Conservation (phyloP, 495 filamentous ascomycete genomes). For the Daldinia caldariorum region DNA sequence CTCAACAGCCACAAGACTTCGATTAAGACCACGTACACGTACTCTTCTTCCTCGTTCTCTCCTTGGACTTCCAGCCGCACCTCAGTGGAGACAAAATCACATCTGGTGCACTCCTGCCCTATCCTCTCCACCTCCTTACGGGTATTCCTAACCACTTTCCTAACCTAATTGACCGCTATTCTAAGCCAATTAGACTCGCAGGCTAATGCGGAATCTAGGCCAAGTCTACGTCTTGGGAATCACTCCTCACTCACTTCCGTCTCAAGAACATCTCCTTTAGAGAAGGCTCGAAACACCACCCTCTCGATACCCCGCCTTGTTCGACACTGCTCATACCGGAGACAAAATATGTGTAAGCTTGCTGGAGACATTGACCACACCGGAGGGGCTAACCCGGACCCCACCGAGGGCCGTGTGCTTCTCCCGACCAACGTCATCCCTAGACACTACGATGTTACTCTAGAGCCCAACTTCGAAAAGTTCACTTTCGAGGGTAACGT, state of each 20-base stretch:
- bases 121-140: conserved; percentile 41
- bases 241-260: conserved; percentile 29
- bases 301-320: conserved; percentile 45
- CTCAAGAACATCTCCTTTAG: conserved; percentile 35
- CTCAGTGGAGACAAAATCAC: conserved; percentile 42
- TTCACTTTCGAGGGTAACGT: conserved; percentile 77
- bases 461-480: conserved; percentile 77
- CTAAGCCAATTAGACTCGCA: conserved; percentile 27
- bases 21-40: conserved; percentile 31
- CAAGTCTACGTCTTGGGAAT: conserved; percentile 28
- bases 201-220: conserved; percentile 35
- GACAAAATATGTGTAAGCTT: conserved; percentile 66
- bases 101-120: conserved; percentile 38
- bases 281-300: conserved; percentile 35
- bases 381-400: conserved; percentile 58
- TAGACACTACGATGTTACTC: conserved; percentile 73
- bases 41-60: conserved; percentile 17
- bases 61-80: conserved; percentile 15
- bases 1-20: conserved; percentile 37
- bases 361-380: conserved; percentile 55
- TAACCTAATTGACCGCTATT: conserved; percentile 35
- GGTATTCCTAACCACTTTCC: conserved; percentile 41
- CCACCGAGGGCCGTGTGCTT: conserved; percentile 62
- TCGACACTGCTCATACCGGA: conserved; percentile 62
- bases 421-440: conserved; percentile 72